Percentiles rank a stretch among this genome's conserved stretches.
phyloP scores from a whole-genome alignment of 441 rosid species.

The Brassica balearica region DNA sequence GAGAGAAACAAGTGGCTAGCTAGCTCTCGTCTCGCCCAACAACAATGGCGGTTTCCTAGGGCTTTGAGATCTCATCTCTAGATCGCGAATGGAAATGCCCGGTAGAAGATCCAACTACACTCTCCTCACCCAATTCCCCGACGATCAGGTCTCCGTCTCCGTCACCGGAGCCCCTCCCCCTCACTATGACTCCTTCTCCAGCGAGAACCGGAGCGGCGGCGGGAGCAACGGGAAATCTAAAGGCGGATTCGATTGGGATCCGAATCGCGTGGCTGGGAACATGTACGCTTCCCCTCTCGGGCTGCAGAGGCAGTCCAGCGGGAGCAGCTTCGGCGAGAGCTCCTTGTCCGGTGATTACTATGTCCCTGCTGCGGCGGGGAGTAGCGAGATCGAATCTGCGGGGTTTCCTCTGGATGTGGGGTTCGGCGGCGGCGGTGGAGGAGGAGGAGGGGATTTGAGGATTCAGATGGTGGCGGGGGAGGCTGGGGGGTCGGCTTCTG shows the following conservation, averaged over 20 bases:
- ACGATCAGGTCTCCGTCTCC: slow-evolving; percentile 59
- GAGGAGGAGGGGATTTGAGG: background rate
- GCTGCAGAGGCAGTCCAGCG: slow-evolving; percentile 93
- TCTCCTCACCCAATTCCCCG: slow-evolving; percentile 77
- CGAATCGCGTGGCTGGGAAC: slow-evolving; percentile 65
- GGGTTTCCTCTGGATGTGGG: slow-evolving; percentile 66
- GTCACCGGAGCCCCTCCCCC: slow-evolving; percentile 53
- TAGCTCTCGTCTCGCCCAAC: too few species aligned
- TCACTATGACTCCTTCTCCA: slow-evolving; percentile 64
- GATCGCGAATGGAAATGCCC: slow-evolving; percentile 71
- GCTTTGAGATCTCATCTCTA: too few species aligned
- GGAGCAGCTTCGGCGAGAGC: slow-evolving; percentile 96
- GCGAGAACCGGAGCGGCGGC: slow-evolving; percentile 53
- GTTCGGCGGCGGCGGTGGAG: slow-evolving; percentile 23
- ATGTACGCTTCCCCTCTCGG: slow-evolving; percentile 63
- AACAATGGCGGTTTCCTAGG: too few species aligned
- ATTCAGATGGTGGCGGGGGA: slow-evolving; percentile 43
- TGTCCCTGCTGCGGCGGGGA: slow-evolving; percentile 57
- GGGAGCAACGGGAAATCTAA: slow-evolving; percentile 50
- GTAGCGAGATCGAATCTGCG: slow-evolving; percentile 65
- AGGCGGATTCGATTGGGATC: slow-evolving; percentile 70
- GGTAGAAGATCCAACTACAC: slow-evolving; percentile 89
- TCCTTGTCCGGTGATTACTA: slow-evolving; percentile 90
- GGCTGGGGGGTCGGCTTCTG: slow-evolving; percentile 49
- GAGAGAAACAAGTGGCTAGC: too few species aligned